phyloP scores from a whole-genome alignment of 495 filamentous ascomycete genomes.

The Ramalina peruviana region DNA sequence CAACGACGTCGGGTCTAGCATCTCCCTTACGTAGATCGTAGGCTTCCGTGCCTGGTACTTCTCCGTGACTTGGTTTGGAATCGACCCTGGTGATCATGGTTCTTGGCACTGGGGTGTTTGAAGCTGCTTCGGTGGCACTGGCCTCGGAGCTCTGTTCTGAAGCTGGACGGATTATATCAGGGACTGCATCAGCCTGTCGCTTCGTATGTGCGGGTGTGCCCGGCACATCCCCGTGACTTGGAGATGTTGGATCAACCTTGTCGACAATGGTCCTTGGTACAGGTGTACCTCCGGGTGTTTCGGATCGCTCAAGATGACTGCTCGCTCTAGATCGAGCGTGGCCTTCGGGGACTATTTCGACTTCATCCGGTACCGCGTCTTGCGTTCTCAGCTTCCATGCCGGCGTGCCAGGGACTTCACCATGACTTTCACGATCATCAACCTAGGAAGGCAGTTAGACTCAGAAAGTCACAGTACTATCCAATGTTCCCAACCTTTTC shows the following conservation, averaged over 20 bases:
- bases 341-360: conserved; percentile 49
- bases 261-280: conserved; percentile 77
- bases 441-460: conserved; percentile 17
- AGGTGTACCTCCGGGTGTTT: conserved; percentile 41
- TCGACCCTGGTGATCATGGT: conserved; percentile 33
- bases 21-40: conserved; percentile 32
- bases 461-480: neutral
- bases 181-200: conserved; percentile 69
- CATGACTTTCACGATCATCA: conserved; percentile 41
- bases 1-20: conserved; percentile 34
- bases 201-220: conserved; percentile 65
- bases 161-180: conserved; percentile 47
- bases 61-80: conserved; percentile 24
- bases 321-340: conserved; percentile 18
- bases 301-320: conserved; percentile 30
- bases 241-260: conserved; percentile 49
- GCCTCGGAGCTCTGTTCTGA: conserved; percentile 17
- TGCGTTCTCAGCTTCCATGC: conserved; percentile 42
- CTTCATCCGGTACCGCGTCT: conserved; percentile 53
- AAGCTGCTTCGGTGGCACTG: conserved; percentile 6
- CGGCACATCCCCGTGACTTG: conserved; percentile 76
- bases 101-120: conserved; percentile 27
- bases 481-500: conserved; percentile 27
- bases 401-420: conserved; percentile 47
- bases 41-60: conserved; percentile 24